Evolutionary conservation across 345 rosid genomes (phyloP), one percentile per base, ranked within the genome.

Genomic region (Pistacia integerrima): DNA sequence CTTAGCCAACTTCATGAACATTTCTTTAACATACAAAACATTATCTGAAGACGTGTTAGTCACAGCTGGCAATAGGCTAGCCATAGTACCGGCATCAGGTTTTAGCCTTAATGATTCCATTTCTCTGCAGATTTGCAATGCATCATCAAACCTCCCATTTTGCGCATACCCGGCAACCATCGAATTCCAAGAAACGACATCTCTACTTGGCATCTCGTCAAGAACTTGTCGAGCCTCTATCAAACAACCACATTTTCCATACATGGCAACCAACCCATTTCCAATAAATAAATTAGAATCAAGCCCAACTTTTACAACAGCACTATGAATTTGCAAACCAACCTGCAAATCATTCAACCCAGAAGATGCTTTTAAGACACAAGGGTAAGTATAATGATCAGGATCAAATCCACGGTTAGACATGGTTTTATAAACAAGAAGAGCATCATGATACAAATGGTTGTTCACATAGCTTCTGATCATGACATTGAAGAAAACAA

Each of bases 121-220:
- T 75, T 90, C 90, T 74, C 79, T 82, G 80, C 92, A 92, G 75
- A 88, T 77, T 64, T 85, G 85, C 84, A 92, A 79, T 51, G 94
- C 92, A 49, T 88, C 92, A 78, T 89, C 87, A 65, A 92, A 89
- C 58, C 78, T 83, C 75, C 80, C 83, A 72, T 83, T 90, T 67
- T 86, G 94, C 2, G 94, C 91, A 74, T 84, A 89, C 49, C 82
- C 93, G 57, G 90, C 85, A 78, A 90, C 89, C 81, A 90, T 77
- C 4, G 97, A 90, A 74, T 89, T 92, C 97, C 97, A 92, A 76
- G 94, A 85, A 69, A 92, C 89, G 48, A 92, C 86, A 83, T 92
- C 94, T 77, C 83, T 87, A 22, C 78, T 75, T 0, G 83, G 86
- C 93, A 92, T 88, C 80, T 89, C 93, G 38, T 88, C 84, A 44